These are phyloP conservation scores for Fusarium devonianum DNA, from an alignment of 2,329 filamentous ascomycete genomes.

Conservation along the genomic window DNA sequence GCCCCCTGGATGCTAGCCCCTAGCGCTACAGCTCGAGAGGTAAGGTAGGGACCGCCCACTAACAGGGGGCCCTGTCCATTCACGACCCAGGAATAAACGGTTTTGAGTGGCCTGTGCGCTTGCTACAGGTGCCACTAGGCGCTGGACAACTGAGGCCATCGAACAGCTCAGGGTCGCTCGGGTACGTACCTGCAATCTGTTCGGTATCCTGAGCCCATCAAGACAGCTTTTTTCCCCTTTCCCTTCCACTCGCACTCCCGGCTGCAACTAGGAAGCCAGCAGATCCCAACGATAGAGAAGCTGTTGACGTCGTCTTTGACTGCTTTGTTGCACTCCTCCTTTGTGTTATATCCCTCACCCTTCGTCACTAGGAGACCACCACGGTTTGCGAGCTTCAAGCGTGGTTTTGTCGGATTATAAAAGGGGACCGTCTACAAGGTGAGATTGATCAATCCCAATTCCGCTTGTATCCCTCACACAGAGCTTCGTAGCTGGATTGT, in stretches of 20 bases:
- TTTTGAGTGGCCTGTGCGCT: slow-evolving; percentile 25
- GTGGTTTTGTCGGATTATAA: slow-evolving; percentile 31
- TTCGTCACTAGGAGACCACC: slow-evolving; percentile 4
- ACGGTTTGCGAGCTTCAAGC: slow-evolving; percentile 22
- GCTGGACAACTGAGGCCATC: background rate
- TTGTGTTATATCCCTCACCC: slow-evolving; percentile 19
- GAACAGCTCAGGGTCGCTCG: slow-evolving; percentile 23
- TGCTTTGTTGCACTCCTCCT: slow-evolving; percentile 26
- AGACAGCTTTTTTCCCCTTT: slow-evolving; percentile 33
- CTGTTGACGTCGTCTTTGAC: slow-evolving; percentile 15
- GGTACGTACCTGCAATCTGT: slow-evolving; percentile 34
- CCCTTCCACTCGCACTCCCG: slow-evolving; percentile 14
- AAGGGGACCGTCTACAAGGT: slow-evolving; percentile 30
- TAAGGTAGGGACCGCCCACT: slow-evolving; percentile 13
- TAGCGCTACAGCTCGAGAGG: slow-evolving; percentile 23
- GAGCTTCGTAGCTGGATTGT: slow-evolving; percentile 10
- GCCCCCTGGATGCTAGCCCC: slow-evolving; percentile 15
- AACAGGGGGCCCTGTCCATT: slow-evolving; percentile 29
- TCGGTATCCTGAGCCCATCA: slow-evolving; percentile 34
- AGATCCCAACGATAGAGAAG: slow-evolving; percentile 22
- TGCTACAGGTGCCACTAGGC: background rate
- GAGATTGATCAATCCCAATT: slow-evolving; percentile 31
- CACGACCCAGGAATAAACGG: slow-evolving; percentile 17
- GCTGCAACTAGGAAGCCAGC: slow-evolving; percentile 26
- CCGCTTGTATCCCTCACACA: slow-evolving; percentile 19